These are phyloP conservation scores for Paxillus involutus DNA, from an alignment of 768 basidiomycete genomes.

Conservation along the genomic window DNA sequence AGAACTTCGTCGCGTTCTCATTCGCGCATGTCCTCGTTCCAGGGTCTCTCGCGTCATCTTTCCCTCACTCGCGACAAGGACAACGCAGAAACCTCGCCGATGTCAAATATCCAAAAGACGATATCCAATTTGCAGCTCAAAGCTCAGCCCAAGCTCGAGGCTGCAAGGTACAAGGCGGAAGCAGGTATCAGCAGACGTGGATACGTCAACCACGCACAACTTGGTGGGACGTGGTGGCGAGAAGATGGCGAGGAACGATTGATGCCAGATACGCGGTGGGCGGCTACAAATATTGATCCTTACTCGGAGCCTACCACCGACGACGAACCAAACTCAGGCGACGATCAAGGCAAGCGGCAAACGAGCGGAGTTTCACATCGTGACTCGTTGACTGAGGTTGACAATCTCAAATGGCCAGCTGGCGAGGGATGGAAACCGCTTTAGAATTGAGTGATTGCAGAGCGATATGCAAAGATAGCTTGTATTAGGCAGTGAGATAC, in stretches of 20 bases:
- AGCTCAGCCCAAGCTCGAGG: conserved; percentile 56
- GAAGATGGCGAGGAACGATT: conserved; percentile 39
- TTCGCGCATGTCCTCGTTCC: conserved; percentile 18
- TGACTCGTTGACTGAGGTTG: conserved; percentile 28
- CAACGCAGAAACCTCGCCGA: conserved; percentile 29
- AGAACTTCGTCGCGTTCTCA: conserved; percentile 10
- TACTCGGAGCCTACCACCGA: conserved; percentile 25
- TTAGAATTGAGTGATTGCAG: conserved; percentile 9
- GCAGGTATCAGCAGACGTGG: conserved; percentile 63
- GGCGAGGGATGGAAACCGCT: conserved; percentile 56
- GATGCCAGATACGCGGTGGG: conserved; percentile 37
- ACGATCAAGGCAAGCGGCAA: conserved; percentile 10
- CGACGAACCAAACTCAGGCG: conserved; percentile 23
- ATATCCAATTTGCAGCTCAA: conserved; percentile 37
- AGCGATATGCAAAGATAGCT: conserved; percentile 2
- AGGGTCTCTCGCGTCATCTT: conserved; percentile 37
- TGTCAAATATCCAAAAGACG: conserved; percentile 45
- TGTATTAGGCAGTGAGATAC: conserved; percentile 27
- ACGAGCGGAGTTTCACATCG: conserved; percentile 5
- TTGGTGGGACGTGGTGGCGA: conserved; percentile 24
- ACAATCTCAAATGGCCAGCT: conserved; percentile 62
- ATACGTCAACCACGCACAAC: conserved; percentile 43
- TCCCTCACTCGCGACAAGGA: conserved; percentile 33
- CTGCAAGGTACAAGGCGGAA: conserved; percentile 70
- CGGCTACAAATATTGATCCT: conserved; percentile 19